Base-by-base conservation (phyloP, 2,329 filamentous ascomycete genomes). In the Teratosphaeria epicoccoides region DNA sequence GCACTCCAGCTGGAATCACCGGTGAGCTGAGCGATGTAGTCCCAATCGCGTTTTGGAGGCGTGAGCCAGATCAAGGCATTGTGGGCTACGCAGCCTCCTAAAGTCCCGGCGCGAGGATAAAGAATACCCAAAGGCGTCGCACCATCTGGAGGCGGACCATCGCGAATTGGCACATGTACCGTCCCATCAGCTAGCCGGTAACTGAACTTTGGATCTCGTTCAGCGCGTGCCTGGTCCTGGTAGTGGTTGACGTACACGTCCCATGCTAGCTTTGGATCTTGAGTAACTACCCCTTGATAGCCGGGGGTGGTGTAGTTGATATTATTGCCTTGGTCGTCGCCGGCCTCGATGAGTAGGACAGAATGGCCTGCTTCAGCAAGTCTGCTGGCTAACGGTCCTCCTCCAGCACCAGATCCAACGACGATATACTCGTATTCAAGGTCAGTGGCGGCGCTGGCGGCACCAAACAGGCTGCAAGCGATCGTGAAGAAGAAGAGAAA, bases 241-340 rank as follows among this genome's bases (percentile, higher is more conserved):
- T 81, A 83, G 62, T 83, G 80, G 46, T 74, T 74, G 14, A 82
- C 78, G 56, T 77, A 83, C 65, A 78, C 82, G 62, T 81, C 37
- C 80, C 80, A 84, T 44, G 73, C 67, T 56, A 80, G 71, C n/a
- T 73, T 71, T 24, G 71, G 70, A 53, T 81, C 76, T 58, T 82
- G 76, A 11, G 76, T 79, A 1, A 76, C 71, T 12, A 73, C 70
- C 43, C 73, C 72, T 22, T 74, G 72, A 59, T 77, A 74, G 1
- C 76, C 73, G 3, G 80, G 79, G 4, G 81, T 72, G 5, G 76
- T 72, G 54, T 78, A 75, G 60, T 79, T 75, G 53, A 69, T 64
- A 45, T 71, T 70, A 49, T 70, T 67, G 17, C 73, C 75, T 55
- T 80, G 74, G 58, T 83, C 80, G 53, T 79, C 77, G 45, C 78